Conservation (phyloP, 2,329 filamentous ascomycete species). For the Cordyceps javanica region DNA sequence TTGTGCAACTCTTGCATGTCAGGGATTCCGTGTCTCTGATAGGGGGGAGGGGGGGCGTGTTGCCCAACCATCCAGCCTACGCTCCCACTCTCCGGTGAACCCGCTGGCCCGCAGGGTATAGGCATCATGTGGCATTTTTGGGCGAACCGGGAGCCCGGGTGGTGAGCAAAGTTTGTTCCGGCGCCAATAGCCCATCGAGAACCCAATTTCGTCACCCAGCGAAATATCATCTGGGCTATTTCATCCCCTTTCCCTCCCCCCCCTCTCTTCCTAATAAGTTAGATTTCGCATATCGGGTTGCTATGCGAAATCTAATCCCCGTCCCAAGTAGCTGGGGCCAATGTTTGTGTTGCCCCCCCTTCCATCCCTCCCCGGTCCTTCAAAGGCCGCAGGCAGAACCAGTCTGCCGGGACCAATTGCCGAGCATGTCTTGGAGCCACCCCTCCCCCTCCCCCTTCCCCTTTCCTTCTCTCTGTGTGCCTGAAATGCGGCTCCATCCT, state of each 20-base stretch:
- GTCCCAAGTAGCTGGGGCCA: slow-evolving; percentile 2
- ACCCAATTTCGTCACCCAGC: background rate
- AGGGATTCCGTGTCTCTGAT: background rate
- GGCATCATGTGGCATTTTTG: slow-evolving; percentile 1
- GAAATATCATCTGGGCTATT: background rate
- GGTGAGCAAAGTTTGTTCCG: background rate
- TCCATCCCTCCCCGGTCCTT: background rate
- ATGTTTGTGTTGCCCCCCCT: background rate
- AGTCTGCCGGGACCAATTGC: background rate
- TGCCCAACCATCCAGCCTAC: background rate
- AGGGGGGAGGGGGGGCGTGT: background rate
- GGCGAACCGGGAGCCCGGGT: background rate
- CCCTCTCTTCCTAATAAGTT: no score
- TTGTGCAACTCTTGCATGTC: background rate
- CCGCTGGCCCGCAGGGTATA: slow-evolving; percentile 1
- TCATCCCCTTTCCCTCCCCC: no score
- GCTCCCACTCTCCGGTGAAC: background rate
- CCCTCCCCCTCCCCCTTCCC: background rate
- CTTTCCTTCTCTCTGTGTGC: background rate
- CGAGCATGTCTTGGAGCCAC: background rate
- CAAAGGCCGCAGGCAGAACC: background rate
- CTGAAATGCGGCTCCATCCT: background rate
- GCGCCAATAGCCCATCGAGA: background rate
- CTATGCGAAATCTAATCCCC: background rate
- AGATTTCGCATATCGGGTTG: no score